Evolutionary conservation across 257 asterid genomes (phyloP).

Genomic region (Penstemon barbatus): DNA sequence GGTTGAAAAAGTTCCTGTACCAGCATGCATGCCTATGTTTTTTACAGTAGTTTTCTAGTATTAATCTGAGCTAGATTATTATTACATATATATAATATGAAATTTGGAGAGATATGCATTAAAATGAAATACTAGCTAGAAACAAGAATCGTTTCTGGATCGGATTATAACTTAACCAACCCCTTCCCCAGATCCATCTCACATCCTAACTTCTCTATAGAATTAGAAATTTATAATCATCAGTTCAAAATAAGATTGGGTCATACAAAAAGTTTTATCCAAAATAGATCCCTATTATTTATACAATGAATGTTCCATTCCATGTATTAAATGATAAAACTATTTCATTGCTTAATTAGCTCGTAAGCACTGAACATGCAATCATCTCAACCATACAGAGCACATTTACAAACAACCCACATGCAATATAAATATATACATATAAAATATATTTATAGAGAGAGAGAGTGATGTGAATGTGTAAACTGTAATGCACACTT

Average conservation of each 20-base stretch:
- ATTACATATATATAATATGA: too few species aligned
- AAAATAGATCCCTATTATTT: too few species aligned
- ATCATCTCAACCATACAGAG: slow-evolving; percentile 65
- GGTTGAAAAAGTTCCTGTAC: slow-evolving; percentile 30
- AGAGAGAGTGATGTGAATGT: slow-evolving; percentile 16
- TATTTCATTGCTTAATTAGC: slow-evolving; percentile 70
- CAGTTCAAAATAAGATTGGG: not conserved
- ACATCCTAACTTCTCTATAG: too few species aligned
- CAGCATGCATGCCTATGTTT: slow-evolving; percentile 19
- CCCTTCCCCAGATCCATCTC: too few species aligned
- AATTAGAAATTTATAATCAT: too few species aligned
- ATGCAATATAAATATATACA: slow-evolving; percentile 31
- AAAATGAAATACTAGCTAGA: too few species aligned
- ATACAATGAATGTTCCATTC: not conserved
- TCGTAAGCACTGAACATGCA: slow-evolving; percentile 63
- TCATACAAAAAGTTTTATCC: too few species aligned
- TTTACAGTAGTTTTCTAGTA: not conserved
- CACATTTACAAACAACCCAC: slow-evolving; percentile 58
- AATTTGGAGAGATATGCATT: too few species aligned
- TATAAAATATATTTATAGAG: too few species aligned
- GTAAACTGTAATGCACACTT: slow-evolving; percentile 34
- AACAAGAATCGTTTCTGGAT: too few species aligned
- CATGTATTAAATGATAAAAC: slow-evolving; percentile 28
- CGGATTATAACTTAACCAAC: too few species aligned
- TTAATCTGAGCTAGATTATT: too few species aligned